Percentiles rank a stretch among this genome's conserved stretches.
Evolutionary conservation across 495 filamentous ascomycete species (phyloP).

Genomic region (Penicillium diatomitis): DNA sequence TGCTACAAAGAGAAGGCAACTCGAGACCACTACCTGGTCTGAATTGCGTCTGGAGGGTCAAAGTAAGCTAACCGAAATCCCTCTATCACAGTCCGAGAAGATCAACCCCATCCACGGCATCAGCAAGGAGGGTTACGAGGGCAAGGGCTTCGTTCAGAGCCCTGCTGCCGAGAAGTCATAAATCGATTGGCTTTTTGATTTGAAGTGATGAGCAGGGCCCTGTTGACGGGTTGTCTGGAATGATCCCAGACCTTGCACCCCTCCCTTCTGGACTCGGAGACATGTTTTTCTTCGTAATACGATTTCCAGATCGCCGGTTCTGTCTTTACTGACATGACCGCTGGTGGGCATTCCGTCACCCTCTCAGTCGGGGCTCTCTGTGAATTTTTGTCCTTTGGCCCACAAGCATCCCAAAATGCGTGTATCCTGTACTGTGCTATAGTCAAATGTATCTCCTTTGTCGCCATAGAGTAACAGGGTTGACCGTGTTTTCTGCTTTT

Average conservation of each 20-base stretch:
- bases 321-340: slow-evolving; percentile 4
- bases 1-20: background rate
- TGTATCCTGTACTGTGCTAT: slow-evolving; percentile 46
- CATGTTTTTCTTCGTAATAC: background rate
- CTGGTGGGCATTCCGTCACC: slow-evolving; percentile 5
- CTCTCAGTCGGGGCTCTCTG: slow-evolving; percentile 8
- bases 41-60: too few relatives aligned
- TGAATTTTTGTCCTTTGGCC: slow-evolving; percentile 31
- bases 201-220: slow-evolving; percentile 16
- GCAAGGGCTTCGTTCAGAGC: slow-evolving; percentile 78
- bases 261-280: background rate
- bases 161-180: slow-evolving; percentile 37
- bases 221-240: background rate
- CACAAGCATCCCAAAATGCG: slow-evolving; percentile 31
- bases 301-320: slow-evolving; percentile 12
- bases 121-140: slow-evolving; percentile 68
- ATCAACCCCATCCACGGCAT: slow-evolving; percentile 83
- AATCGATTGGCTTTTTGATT: slow-evolving; percentile 12
- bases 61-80: slow-evolving; percentile 10
- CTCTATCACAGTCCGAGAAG: slow-evolving; percentile 56
- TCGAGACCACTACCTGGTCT: too few relatives aligned
- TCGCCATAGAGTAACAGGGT: slow-evolving; percentile 32
- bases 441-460: slow-evolving; percentile 43
- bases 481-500: slow-evolving; percentile 10
- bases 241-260: too few relatives aligned